Evolutionary conservation across 164 flowering plant genomes (phyloP), one percentile per base, ranked within the genome.

Genomic region (Sedum album): DNA sequence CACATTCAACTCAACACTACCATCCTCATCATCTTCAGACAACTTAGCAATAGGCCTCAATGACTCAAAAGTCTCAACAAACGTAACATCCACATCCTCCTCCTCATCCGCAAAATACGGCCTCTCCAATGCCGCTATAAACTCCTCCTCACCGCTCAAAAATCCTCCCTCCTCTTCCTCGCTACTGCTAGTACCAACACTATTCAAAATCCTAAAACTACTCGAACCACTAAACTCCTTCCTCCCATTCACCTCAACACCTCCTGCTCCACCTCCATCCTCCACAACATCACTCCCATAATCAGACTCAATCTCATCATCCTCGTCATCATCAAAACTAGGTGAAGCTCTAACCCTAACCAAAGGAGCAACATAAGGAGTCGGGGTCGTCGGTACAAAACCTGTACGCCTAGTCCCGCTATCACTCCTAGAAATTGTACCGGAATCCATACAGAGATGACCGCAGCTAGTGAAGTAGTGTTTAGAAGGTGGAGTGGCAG

Each of bases 111-210:
- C 30, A 0, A 69, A 77, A 75, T 78, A 68, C 10, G 81, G 78
- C 79, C 78, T 76, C 71, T 83, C 87, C 33, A 79, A 68, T 4
- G 80, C 84, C 28, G 77, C 66, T n/a, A 76, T 91, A 68, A 91
- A 85, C 30, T 77, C 90, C 71, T 85, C 89, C 10, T 84, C 88
- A 73, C 89, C 85, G 72, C 75, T 41, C 68, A 82, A 82, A 38
- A 81, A 82, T 38, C 69, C 82, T 25, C 70, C 72, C 35, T 66
- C 68, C 76, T 71, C 53, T 60, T 20, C 53, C 31, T 69, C 68
- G 23, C 66, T 48, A 17, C 70, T 49, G 66, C n/a, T 48, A 39
- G 71, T 65, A 61, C 46, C 69, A 62, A 15, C 62, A 65, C 72
- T 74, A 66, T 53, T 46, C 68, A 49, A 66, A 62, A 39, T 42